A percentile compares a stretch with the other conserved stretches of the same genome.
Conservation (phyloP, 257 asterid genomes). For the Jaltomata sinuosa region DNA sequence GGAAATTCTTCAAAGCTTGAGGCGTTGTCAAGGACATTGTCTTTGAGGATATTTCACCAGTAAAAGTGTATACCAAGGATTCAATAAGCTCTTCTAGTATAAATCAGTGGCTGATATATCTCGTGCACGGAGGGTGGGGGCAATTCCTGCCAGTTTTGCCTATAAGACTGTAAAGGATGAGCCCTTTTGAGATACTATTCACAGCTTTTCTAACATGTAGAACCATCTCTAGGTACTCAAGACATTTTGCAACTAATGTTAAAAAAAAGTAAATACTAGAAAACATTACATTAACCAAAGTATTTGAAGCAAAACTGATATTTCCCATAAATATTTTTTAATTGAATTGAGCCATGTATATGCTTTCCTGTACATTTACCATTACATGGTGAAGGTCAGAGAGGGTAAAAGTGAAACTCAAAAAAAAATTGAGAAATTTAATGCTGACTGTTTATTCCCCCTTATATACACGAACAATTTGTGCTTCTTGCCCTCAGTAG, state of each 20-base stretch:
- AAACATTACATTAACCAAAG: neutral
- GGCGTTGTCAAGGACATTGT: too few relatives aligned
- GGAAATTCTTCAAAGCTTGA: too few relatives aligned
- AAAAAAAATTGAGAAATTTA: neutral
- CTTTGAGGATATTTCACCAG: too few relatives aligned
- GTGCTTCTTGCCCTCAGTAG: constrained; percentile 8
- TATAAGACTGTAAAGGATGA: neutral
- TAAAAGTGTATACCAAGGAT: too few relatives aligned
- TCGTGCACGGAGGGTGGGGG: neutral
- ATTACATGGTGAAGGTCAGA: neutral
- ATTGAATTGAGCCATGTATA: neutral
- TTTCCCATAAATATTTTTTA: neutral
- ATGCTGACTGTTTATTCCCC: constrained; percentile 15
- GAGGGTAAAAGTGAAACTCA: neutral
- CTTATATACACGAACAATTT: constrained; percentile 20
- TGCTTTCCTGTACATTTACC: neutral
- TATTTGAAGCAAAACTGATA: neutral
- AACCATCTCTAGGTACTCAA: neutral
- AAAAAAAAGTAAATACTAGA: neutral
- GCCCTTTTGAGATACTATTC: neutral
- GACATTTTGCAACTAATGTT: neutral
- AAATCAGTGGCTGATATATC: neutral
- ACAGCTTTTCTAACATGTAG: neutral
- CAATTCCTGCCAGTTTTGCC: neutral
- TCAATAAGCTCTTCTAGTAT: neutral